A percentile compares a stretch with the other conserved stretches of the same genome.
Conservation (phyloP, 2,329 filamentous ascomycete genomes). For the Rutstroemia sp. region DNA sequence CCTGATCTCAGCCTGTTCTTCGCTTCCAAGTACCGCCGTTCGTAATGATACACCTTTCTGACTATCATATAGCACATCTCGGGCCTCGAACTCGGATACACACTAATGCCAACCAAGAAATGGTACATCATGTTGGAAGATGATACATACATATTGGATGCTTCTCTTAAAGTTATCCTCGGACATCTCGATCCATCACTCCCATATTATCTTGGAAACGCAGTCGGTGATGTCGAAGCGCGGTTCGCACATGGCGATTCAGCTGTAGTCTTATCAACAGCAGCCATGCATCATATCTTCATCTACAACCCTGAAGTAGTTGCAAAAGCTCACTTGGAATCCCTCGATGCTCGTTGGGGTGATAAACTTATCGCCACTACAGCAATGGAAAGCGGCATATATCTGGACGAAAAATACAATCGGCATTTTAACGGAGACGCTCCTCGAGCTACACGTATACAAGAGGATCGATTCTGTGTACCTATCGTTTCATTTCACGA, state of each 20-base stretch:
- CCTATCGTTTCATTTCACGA: slow-evolving; percentile 10
- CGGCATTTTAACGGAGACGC: slow-evolving; percentile 49
- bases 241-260: slow-evolving; percentile 52
- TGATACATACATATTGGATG: slow-evolving; percentile 47
- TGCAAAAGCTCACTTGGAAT: slow-evolving; percentile 38
- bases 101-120: slow-evolving; percentile 44
- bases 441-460: slow-evolving; percentile 42
- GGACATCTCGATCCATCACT: slow-evolving; percentile 40
- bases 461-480: slow-evolving; percentile 40
- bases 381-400: slow-evolving; percentile 45
- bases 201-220: slow-evolving; percentile 48
- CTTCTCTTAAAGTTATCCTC: slow-evolving; percentile 41
- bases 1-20: too few relatives aligned
- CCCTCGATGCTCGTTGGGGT: slow-evolving; percentile 45
- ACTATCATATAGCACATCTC: slow-evolving; percentile 31
- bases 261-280: slow-evolving; percentile 44
- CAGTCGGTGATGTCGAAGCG: slow-evolving; percentile 47
- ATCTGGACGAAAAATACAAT: slow-evolving; percentile 47
- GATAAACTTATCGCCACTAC: slow-evolving; percentile 47
- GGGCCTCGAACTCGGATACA: slow-evolving; percentile 45
- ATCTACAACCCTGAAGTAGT: slow-evolving; percentile 35
- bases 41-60: too few relatives aligned
- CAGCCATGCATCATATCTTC: slow-evolving; percentile 35
- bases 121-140: slow-evolving; percentile 54
- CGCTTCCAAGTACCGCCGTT: too few relatives aligned